Conservation (phyloP, 352 stramenopile genomes). For the Phytophthora citricola region DNA sequence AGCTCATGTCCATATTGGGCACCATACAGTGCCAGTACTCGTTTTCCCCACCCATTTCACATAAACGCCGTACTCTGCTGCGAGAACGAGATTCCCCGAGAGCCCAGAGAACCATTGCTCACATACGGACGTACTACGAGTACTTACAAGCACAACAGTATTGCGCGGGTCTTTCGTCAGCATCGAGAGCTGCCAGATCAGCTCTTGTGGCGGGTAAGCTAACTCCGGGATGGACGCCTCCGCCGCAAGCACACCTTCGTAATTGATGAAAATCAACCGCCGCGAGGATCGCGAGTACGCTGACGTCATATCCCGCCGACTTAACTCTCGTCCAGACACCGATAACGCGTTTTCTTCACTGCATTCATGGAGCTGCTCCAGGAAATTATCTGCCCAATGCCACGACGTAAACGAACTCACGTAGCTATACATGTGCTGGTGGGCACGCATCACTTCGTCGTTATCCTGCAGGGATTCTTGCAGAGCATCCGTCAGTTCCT, state of each 20-base stretch:
- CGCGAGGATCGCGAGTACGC: constrained; percentile 75
- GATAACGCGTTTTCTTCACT: constrained; percentile 76
- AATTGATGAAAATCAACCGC: constrained; percentile 89
- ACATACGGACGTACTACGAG: constrained; percentile 70
- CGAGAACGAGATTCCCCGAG: constrained; percentile 68
- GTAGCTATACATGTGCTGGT: constrained; percentile 88
- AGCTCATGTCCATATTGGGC: constrained; percentile 79
- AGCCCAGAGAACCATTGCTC: constrained; percentile 84
- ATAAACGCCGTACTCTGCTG: constrained; percentile 83
- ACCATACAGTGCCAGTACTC: constrained; percentile 84
- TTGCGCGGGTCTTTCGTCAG: constrained; percentile 77
- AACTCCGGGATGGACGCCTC: constrained; percentile 89
- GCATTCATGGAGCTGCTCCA: constrained; percentile 82
- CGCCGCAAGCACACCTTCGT: constrained; percentile 87
- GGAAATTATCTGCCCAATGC: constrained; percentile 82
- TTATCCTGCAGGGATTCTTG: constrained; percentile 59
- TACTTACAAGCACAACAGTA: constrained; percentile 79
- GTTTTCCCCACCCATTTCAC: constrained; percentile 72
- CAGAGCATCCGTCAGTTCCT: constrained; percentile 70
- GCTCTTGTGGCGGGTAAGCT: constrained; percentile 81
- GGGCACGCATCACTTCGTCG: constrained; percentile 72
- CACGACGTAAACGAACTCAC: constrained; percentile 78
- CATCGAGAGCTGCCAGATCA: constrained; percentile 88
- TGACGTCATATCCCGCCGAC: constrained; percentile 87
- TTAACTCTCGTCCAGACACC: constrained; percentile 77